phyloP scores from a whole-genome alignment of 2,329 filamentous ascomycete species.

The Whalleya microplaca region DNA sequence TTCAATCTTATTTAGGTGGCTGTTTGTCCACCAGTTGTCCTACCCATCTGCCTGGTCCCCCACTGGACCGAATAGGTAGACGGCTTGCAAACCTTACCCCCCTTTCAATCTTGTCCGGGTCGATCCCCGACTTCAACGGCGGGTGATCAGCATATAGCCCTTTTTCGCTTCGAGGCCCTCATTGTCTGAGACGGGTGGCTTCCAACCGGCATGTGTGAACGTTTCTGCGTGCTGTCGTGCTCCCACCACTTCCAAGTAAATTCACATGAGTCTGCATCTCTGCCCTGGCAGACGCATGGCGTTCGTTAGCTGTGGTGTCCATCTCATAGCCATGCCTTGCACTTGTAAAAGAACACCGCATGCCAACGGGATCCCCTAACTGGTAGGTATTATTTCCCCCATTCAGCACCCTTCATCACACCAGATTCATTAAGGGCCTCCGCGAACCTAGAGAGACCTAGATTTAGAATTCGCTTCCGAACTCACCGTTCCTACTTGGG shows the following conservation, averaged over 20 bases:
- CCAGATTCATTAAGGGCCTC: too few species aligned
- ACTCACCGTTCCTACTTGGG: too few species aligned
- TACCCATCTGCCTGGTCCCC: not conserved
- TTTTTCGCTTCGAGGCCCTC: not conserved
- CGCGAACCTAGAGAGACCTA: too few species aligned
- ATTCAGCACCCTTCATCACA: not conserved
- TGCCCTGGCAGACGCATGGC: slow-evolving; percentile 3
- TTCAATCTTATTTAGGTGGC: slow-evolving; percentile 11
- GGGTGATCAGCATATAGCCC: not conserved
- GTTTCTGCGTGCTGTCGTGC: slow-evolving; percentile 4
- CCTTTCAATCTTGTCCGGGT: slow-evolving; percentile 15
- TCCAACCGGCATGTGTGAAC: slow-evolving; percentile 8
- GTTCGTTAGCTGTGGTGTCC: slow-evolving; percentile 1
- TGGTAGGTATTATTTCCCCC: not conserved
- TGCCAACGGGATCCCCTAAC: not conserved
- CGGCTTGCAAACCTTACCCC: slow-evolving; percentile 10
- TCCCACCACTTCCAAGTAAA: slow-evolving; percentile 1
- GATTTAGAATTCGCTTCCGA: not conserved
- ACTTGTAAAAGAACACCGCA: not conserved
- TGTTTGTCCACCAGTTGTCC: slow-evolving; percentile 11
- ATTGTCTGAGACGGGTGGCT: slow-evolving; percentile 5
- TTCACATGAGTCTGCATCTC: slow-evolving; percentile 2
- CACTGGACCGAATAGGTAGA: not conserved
- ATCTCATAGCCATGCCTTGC: not conserved
- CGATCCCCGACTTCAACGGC: slow-evolving; percentile 5